phyloP scores from a whole-genome alignment of 2,329 filamentous ascomycete species.

The Aureobasidium sp. region DNA sequence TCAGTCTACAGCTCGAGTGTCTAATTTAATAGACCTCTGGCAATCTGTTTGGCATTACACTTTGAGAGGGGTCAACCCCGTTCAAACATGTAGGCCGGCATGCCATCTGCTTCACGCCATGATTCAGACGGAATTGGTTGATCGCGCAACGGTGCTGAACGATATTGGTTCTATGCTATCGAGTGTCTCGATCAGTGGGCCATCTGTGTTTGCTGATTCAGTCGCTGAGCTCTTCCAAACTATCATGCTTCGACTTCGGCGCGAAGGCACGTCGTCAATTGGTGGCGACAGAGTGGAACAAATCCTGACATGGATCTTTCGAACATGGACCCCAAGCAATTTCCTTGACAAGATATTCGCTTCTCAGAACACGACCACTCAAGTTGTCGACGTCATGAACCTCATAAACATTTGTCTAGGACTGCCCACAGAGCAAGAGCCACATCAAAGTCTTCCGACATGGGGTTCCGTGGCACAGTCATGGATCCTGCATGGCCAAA shows the following conservation, averaged over 20 bases:
- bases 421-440: conserved; percentile 24
- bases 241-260: conserved; percentile 59
- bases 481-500: conserved; percentile 36
- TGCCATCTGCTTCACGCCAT: conserved; percentile 66
- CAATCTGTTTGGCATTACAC: conserved; percentile 68
- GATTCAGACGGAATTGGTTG: conserved; percentile 57
- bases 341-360: conserved; percentile 59
- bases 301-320: conserved; percentile 73
- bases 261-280: conserved; percentile 61
- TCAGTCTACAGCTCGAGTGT: conserved; percentile 36
- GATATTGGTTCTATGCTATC: conserved; percentile 66
- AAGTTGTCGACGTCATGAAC: conserved; percentile 59
- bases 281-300: conserved; percentile 61
- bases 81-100: conserved; percentile 67
- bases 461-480: conserved; percentile 38
- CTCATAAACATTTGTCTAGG: conserved; percentile 66
- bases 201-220: conserved; percentile 70
- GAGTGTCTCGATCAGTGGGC: conserved; percentile 74
- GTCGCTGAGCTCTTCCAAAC: conserved; percentile 66
- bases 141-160: conserved; percentile 60
- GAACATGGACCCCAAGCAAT: conserved; percentile 69
- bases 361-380: conserved; percentile 56
- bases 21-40: conserved; percentile 52
- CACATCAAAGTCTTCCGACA: conserved; percentile 26
- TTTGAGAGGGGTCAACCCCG: conserved; percentile 61